phyloP scores from a whole-genome alignment of 306 rosid genomes.

The Sicyos baderoa region DNA sequence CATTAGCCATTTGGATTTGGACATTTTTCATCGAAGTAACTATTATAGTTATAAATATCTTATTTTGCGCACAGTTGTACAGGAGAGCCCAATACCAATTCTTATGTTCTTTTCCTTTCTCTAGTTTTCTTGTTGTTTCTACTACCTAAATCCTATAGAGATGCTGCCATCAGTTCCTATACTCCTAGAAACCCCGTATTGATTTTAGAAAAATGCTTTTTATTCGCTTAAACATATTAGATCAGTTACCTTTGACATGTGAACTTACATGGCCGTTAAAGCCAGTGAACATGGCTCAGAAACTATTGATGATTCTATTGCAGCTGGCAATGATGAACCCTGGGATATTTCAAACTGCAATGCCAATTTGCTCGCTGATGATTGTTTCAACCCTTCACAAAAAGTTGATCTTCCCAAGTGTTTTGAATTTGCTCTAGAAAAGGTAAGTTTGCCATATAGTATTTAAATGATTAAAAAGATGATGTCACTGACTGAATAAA shows the following conservation, averaged over 20 bases:
- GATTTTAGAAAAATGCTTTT: neutral
- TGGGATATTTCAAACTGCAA: slow-evolving; percentile 30
- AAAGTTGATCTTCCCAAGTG: slow-evolving; percentile 32
- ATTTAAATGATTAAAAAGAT: neutral
- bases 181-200: neutral
- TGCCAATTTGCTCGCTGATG: slow-evolving; percentile 29
- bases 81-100: neutral
- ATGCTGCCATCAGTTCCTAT: neutral
- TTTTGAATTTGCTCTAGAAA: slow-evolving; percentile 27
- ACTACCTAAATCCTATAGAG: neutral
- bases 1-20: neutral
- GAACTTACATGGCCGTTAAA: slow-evolving; percentile 14
- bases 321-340: slow-evolving; percentile 23
- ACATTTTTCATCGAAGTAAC: neutral
- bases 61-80: neutral
- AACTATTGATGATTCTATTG: slow-evolving; percentile 23
- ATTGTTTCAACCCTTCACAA: slow-evolving; percentile 27
- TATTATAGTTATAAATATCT: neutral
- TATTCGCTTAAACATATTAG: neutral
- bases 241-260: neutral
- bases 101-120: neutral
- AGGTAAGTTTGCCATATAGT: slow-evolving; percentile 31
- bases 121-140: neutral
- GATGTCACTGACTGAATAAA: neutral
- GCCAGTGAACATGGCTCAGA: slow-evolving; percentile 22